Evolutionary conservation across 2,329 filamentous ascomycete genomes (phyloP).

Genomic region (Diaporthe ilicicola): DNA sequence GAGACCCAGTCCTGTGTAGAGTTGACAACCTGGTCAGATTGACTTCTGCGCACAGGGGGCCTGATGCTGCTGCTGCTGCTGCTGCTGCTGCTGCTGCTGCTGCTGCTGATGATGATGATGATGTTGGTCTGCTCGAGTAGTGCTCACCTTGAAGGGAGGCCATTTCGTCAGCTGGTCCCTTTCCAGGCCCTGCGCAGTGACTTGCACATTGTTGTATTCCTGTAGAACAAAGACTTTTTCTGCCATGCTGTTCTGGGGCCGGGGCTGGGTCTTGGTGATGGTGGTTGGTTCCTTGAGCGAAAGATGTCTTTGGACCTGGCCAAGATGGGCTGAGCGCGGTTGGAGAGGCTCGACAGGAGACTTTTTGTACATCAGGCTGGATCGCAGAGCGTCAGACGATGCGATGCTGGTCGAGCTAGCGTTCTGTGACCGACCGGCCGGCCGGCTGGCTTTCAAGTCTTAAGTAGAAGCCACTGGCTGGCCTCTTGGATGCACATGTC

Average conservation of each 20-base stretch:
- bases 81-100: not conserved
- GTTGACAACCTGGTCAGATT: slow-evolving; percentile 4
- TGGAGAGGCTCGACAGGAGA: not conserved
- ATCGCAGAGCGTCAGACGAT: no score
- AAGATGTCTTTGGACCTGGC: not conserved
- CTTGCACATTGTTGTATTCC: slow-evolving; percentile 46
- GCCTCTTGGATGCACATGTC: not conserved
- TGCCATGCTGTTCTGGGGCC: not conserved
- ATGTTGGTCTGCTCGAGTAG: not conserved
- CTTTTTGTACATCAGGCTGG: not conserved
- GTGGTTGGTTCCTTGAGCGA: not conserved
- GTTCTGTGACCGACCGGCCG: no score
- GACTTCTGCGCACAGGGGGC: not conserved
- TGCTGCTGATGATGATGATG: not conserved
- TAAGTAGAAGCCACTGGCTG: no score
- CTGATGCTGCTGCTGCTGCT: not conserved
- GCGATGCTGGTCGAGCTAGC: no score
- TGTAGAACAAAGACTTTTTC: slow-evolving; percentile 47
- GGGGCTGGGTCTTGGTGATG: not conserved
- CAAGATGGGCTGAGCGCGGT: not conserved
- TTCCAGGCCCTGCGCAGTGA: slow-evolving; percentile 55
- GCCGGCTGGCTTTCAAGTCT: no score
- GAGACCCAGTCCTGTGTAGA: slow-evolving; percentile 56
- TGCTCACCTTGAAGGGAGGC: slow-evolving; percentile 58
- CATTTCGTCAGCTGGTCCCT: slow-evolving; percentile 56